Evolutionary conservation across 2,329 filamentous ascomycete genomes (phyloP), one percentile per base, ranked within the genome.

Genomic region (Pestalotiopsis sp.): DNA sequence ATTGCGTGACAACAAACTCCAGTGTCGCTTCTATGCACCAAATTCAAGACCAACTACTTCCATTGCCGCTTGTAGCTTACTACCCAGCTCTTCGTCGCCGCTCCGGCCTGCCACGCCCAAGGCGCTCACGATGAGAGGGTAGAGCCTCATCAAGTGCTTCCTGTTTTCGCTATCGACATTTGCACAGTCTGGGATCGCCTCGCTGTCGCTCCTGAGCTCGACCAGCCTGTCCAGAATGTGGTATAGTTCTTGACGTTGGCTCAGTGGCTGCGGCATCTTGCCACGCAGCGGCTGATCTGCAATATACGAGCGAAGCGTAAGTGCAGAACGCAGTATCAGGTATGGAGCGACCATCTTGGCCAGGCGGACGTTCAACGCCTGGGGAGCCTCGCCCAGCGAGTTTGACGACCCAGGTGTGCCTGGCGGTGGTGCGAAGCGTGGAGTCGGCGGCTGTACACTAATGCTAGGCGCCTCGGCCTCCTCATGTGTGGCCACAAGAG

Each of bases 231-330:
- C 81, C 20, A 98, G 83, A 27, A 95, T 85, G 75, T 93, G 92
- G 4, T 92, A 77, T 12, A 99, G 82, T 77, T 97, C 96, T 70
- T 88, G 91, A 58, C 93, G 88, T 76, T 97, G 93, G 9, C 90
- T 91, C 4, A 93, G 84, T 0, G 95, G 95, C 77, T 96, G 93
- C 4, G 96, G 96, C 90, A 97, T 96, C 64, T 91, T 88, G 0
- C 96, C 95, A 14, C 96, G 87, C 23, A 99, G 84, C 0, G 95
- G 95, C 77, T 98, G 95, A 78, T 99, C 96, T 3, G 94, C 93
- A 60, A 97, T 91, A 77, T 97, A 98, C 0, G 91, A 86, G 68
- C 93, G 91, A n/a, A 98, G 82, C 0, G 93, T 91, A 17, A 97
- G 84, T 0, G 93, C 94, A 13, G 92, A 90, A 2, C 96, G 90